A percentile compares a stretch with the other conserved stretches of the same genome.
phyloP scores from a whole-genome alignment of 1,284 basidiomycete species.

The Trametes pubescens region DNA sequence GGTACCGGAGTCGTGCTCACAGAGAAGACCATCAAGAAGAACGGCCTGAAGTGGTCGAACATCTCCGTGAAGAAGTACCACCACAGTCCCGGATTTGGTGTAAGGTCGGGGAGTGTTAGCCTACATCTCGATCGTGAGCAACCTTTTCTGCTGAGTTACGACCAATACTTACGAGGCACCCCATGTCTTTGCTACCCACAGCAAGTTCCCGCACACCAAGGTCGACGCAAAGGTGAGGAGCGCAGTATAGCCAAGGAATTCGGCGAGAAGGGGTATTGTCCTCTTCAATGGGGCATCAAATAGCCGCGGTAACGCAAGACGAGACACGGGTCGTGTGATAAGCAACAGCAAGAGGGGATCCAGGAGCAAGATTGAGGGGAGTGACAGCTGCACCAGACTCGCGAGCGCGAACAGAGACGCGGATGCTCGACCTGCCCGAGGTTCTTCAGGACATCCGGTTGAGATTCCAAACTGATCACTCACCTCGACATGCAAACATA shows the following conservation, averaged over 20 bases:
- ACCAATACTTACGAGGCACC: constrained; percentile 74
- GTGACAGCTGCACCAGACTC: constrained; percentile 72
- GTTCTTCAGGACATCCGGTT: not conserved
- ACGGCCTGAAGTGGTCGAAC: constrained; percentile 97
- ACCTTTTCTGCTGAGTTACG: not conserved
- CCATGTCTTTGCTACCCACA: constrained; percentile 83
- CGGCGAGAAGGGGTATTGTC: constrained; percentile 50
- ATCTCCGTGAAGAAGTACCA: constrained; percentile 99
- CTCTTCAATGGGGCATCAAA: constrained; percentile 49
- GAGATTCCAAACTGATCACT: constrained; percentile 17
- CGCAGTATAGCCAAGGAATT: constrained; percentile 60
- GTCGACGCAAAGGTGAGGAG: constrained; percentile 59
- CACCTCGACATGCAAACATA: constrained; percentile 78
- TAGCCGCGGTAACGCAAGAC: constrained; percentile 65
- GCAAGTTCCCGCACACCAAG: constrained; percentile 62
- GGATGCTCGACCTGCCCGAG: constrained; percentile 57
- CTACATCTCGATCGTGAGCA: constrained; percentile 28
- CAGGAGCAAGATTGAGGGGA: constrained; percentile 76
- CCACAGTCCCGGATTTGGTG: constrained; percentile 94
- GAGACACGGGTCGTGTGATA: constrained; percentile 64
- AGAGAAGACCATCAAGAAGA: constrained; percentile 97
- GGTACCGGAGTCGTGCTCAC: constrained; percentile 51
- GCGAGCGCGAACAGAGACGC: constrained; percentile 72
- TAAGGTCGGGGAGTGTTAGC: constrained; percentile 77
- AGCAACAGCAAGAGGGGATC: constrained; percentile 75